Evolutionary conservation across 345 rosid species (phyloP).

Genomic region (Carallia brachiata): DNA sequence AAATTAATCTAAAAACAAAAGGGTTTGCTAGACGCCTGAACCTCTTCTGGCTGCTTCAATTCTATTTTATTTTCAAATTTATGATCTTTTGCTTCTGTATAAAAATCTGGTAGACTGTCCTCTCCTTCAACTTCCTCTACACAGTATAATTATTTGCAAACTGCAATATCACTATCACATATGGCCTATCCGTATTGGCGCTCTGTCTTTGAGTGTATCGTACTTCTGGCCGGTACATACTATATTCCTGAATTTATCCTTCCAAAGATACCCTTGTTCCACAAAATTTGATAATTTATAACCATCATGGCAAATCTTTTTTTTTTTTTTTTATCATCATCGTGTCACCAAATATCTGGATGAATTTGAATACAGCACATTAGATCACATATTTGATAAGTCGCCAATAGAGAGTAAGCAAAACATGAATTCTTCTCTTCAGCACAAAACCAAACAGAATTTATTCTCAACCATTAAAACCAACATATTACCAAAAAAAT

Average conservation of each 20-base stretch:
- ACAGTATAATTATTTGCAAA: slow-evolving; percentile 23
- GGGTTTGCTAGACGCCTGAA: not conserved
- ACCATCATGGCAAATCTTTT: too few species aligned
- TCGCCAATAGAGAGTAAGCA: too few species aligned
- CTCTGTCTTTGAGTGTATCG: slow-evolving; percentile 35
- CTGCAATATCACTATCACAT: slow-evolving; percentile 19
- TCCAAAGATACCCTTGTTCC: slow-evolving; percentile 18
- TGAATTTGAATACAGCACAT: too few species aligned
- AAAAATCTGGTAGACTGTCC: slow-evolving; percentile 27
- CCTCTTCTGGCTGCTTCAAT: not conserved
- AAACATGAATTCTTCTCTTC: too few species aligned
- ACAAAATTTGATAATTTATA: too few species aligned
- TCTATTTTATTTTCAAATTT: not conserved
- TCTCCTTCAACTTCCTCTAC: slow-evolving; percentile 8
- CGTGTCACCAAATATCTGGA: too few species aligned
- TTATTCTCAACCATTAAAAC: too few species aligned
- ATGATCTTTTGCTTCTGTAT: not conserved
- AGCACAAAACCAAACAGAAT: too few species aligned
- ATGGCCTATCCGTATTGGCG: slow-evolving; percentile 36
- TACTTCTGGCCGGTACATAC: slow-evolving; percentile 39
- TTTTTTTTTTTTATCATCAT: too few species aligned
- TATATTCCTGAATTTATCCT: slow-evolving; percentile 3
- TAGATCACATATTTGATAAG: too few species aligned
- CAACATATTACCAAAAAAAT: too few species aligned
- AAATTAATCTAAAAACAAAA: not conserved